A percentile compares a stretch with the other conserved stretches of the same genome.
Evolutionary conservation across 2,329 filamentous ascomycete species (phyloP).

Genomic region (Ceratocystis alfenasii): DNA sequence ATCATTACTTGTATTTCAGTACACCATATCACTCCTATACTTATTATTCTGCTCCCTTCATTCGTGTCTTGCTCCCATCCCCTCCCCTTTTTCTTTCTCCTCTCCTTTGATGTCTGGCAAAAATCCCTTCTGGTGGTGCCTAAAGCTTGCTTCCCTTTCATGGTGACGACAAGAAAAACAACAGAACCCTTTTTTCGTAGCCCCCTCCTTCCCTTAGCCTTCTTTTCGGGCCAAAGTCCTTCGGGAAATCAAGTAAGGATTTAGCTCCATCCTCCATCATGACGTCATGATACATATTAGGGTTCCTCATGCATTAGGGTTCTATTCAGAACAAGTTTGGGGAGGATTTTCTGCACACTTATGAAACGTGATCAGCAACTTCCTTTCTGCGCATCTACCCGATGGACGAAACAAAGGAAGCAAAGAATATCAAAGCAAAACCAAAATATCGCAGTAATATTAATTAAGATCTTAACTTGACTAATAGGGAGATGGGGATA

Average conservation of each 20-base stretch:
- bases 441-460: background rate
- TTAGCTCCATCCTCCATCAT: background rate
- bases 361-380: conserved; percentile 1
- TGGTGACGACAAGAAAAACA: background rate
- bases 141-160: background rate
- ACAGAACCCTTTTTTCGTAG: background rate
- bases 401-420: background rate
- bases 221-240: no score
- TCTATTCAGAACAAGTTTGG: background rate
- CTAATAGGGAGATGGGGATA: no score
- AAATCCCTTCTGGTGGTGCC: background rate
- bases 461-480: no score
- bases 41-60: background rate
- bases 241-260: background rate
- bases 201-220: background rate
- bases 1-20: background rate
- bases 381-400: background rate
- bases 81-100: background rate
- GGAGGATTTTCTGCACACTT: background rate
- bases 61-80: background rate
- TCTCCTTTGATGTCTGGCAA: background rate
- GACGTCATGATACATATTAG: background rate
- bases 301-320: background rate
- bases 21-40: background rate
- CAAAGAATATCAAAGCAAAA: background rate